Percentiles rank a stretch among this genome's conserved stretches.
Evolutionary conservation across 306 rosid genomes (phyloP).

Genomic region (Alnus glutinosa): DNA sequence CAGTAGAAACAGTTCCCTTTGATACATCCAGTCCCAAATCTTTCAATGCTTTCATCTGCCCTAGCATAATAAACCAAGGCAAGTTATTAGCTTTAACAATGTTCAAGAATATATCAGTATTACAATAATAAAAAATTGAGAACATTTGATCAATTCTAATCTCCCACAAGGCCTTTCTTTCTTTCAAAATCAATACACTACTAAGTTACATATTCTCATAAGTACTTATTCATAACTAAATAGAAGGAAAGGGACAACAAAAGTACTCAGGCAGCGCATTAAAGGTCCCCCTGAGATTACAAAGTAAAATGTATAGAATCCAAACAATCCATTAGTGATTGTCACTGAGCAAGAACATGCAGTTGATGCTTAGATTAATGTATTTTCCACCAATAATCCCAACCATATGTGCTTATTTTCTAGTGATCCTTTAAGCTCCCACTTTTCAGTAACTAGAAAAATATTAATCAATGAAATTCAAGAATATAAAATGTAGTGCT

Average conservation of each 20-base stretch:
- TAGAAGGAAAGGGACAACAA: not conserved
- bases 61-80: conserved; percentile 29
- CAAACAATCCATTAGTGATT: not conserved
- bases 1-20: conserved; percentile 85
- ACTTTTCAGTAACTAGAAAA: not conserved
- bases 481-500: not conserved
- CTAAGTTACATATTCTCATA: not conserved
- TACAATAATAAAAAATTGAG: not conserved
- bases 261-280: not conserved
- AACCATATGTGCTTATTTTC: not conserved
- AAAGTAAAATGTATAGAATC: not conserved
- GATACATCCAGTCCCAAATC: conserved; percentile 89
- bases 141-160: not conserved
- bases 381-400: not conserved
- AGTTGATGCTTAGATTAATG: not conserved
- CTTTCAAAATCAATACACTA: not conserved
- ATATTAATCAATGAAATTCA: not conserved
- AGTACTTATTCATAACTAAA: not conserved
- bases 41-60: conserved; percentile 84
- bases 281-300: not conserved
- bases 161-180: not conserved
- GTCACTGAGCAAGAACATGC: not conserved
- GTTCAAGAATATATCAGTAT: not conserved
- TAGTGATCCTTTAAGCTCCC: not conserved
- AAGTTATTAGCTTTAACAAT: conserved; percentile 22